Base-by-base conservation (phyloP, 2,329 filamentous ascomycete genomes). In the Plectosphaerella cucumerina region DNA sequence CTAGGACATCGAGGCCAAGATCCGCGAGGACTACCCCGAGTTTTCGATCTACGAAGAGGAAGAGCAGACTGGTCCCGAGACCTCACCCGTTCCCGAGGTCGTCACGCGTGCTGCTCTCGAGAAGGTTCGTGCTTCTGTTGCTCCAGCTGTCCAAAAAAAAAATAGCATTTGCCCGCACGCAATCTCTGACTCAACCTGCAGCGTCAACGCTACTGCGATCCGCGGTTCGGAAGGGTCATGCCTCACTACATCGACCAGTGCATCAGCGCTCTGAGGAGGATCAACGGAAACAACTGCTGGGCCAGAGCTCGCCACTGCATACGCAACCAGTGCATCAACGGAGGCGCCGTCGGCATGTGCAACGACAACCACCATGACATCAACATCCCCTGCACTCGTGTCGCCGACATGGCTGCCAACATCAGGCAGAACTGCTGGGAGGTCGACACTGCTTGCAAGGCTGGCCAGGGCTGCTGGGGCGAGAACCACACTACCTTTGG, bases 321-420 rank as follows among this genome's bases (percentile, higher is more conserved):
- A n/a, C 46, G 46, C 34, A 48, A 35, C 10, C 46, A 48, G 46
- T 48, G 46, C n/a, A 41, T 39, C 15, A 23, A 35, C 15, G 46
- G 37, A 12, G 31, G 33, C 4, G 46, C 46, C 15, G 23, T 48
- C 35, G 46, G 31, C 21, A 35, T 48, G 18, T 48, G 46, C 15
- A 48, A 48, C 22, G 46, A 48, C 34, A 48, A 48, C 46, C 34
- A 48, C 14, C 34, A 48, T 21, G 46, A 48, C 8, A 34, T 48
- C 34, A 35, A 48, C 31, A 35, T 48, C 46, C 22, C 46, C 3
- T 48, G 46, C 46, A 17, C 31, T 12, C 17, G 39, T 18, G 22
- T 48, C 6, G 46, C 46, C 34, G 21, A 41, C 20, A 34, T 48
- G 33, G 46, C 46, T n/a, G 11, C 14, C 10, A 41, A 41, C 37